Conservation (phyloP, 106 monocot species). For the Xerophyta viscosa region DNA sequence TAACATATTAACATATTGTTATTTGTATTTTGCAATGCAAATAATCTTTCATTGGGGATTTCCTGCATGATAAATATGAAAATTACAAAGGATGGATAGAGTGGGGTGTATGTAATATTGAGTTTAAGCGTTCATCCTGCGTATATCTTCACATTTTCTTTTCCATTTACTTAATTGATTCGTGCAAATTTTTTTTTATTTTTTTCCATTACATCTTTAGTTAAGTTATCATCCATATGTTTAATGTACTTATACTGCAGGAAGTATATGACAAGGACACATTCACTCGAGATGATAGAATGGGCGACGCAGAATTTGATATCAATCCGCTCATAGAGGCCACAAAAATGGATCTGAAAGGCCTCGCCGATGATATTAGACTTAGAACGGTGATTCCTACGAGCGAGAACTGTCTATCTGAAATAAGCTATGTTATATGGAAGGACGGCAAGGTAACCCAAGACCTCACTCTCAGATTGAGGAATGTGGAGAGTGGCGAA, state of each 20-base stretch:
- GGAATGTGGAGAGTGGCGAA: conserved; percentile 49
- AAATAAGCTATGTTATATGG: conserved; percentile 34
- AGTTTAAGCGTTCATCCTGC: too few relatives aligned
- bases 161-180: too few relatives aligned
- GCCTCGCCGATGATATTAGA: conserved; percentile 20
- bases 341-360: conserved; percentile 20
- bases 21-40: too few relatives aligned
- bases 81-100: too few relatives aligned
- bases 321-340: conserved; percentile 38
- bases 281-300: conserved; percentile 47
- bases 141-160: too few relatives aligned
- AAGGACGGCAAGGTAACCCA: conserved; percentile 34
- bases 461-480: conserved; percentile 39
- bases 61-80: too few relatives aligned
- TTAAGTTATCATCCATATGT: background rate
- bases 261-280: conserved; percentile 59
- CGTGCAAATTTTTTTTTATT: too few relatives aligned
- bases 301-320: conserved; percentile 57
- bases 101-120: too few relatives aligned
- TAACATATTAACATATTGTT: too few relatives aligned
- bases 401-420: conserved; percentile 27
- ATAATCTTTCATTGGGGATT: too few relatives aligned
- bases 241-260: conserved; percentile 8
- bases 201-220: too few relatives aligned
- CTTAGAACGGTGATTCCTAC: conserved; percentile 35